These are phyloP conservation scores for Sarcodon aspratus DNA, from an alignment of 768 basidiomycete genomes.

Conservation along the genomic window DNA sequence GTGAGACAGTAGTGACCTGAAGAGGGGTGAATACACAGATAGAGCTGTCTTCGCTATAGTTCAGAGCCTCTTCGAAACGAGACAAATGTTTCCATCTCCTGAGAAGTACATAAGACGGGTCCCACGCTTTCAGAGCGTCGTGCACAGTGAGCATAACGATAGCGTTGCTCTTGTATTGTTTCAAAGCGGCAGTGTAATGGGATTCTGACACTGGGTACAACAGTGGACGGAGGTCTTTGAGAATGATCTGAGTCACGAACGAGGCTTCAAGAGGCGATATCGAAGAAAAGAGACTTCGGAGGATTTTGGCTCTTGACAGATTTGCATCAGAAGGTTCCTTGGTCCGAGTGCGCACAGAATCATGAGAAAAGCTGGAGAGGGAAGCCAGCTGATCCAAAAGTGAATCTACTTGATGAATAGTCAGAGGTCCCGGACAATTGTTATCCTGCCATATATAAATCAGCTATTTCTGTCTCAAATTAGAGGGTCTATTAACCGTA, in stretches of 20 bases:
- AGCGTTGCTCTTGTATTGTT: slow-evolving; percentile 44
- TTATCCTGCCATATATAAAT: slow-evolving; percentile 9
- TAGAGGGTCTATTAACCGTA: slow-evolving; percentile 18
- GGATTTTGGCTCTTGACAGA: slow-evolving; percentile 20
- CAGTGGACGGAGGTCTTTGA: slow-evolving; percentile 77
- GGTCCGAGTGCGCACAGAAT: slow-evolving; percentile 25
- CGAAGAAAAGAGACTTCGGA: slow-evolving; percentile 46
- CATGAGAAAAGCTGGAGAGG: slow-evolving; percentile 47
- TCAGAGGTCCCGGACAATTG: slow-evolving; percentile 24
- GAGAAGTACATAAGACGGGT: slow-evolving; percentile 42
- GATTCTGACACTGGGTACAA: slow-evolving; percentile 53
- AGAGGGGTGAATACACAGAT: slow-evolving; percentile 44
- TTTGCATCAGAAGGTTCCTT: slow-evolving; percentile 15
- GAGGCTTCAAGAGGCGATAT: slow-evolving; percentile 54
- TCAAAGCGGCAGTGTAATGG: slow-evolving; percentile 39
- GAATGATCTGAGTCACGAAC: slow-evolving; percentile 76
- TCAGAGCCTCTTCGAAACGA: slow-evolving; percentile 44
- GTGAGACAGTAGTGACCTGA: slow-evolving; percentile 29
- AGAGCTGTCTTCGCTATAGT: slow-evolving; percentile 18
- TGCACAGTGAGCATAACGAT: slow-evolving; percentile 42
- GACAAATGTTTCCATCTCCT: slow-evolving; percentile 43
- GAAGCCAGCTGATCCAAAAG: slow-evolving; percentile 71
- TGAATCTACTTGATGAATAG: slow-evolving; percentile 41
- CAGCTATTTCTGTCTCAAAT: not conserved
- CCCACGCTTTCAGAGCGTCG: slow-evolving; percentile 67